Evolutionary conservation across 352 stramenopile species (phyloP).

Genomic region (Phytophthora foliorum): DNA sequence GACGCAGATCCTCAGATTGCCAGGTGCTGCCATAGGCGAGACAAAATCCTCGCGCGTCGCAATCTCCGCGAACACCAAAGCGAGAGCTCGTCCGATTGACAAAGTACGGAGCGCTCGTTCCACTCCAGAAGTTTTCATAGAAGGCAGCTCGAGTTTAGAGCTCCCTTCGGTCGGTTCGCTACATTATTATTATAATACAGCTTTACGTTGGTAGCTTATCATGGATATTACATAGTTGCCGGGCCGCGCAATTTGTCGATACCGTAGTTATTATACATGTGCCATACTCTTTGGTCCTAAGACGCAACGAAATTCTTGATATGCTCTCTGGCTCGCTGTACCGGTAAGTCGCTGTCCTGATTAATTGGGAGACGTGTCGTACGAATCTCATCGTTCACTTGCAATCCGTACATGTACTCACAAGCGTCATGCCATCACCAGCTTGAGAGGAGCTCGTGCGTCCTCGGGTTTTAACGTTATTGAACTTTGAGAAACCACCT

Average conservation of each 20-base stretch:
- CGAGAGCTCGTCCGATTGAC: slow-evolving; percentile 1
- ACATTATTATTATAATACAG: too few species aligned
- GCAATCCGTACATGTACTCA: neutral
- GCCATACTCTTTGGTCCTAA: neutral
- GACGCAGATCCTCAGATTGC: slow-evolving; percentile 23
- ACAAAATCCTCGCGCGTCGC: slow-evolving; percentile 5
- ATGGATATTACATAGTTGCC: too few species aligned
- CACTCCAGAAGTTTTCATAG: slow-evolving; percentile 28
- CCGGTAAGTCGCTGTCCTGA: neutral
- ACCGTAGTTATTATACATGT: too few species aligned
- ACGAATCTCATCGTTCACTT: neutral
- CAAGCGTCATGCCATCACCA: neutral
- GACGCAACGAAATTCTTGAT: neutral
- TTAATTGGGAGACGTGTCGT: neutral
- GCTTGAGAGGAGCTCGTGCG: too few species aligned
- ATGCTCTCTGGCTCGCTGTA: neutral
- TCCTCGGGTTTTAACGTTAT: too few species aligned
- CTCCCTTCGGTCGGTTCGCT: neutral
- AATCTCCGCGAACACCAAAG: slow-evolving; percentile 6
- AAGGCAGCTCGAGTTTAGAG: slow-evolving; percentile 1
- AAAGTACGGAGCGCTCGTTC: slow-evolving; percentile 14
- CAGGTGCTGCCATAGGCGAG: slow-evolving; percentile 14
- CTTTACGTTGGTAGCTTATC: too few species aligned
- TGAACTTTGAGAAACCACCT: too few species aligned
- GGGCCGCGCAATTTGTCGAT: too few species aligned